Conservation (phyloP, 148 eudicot species). For the Polygonum maritimum region DNA sequence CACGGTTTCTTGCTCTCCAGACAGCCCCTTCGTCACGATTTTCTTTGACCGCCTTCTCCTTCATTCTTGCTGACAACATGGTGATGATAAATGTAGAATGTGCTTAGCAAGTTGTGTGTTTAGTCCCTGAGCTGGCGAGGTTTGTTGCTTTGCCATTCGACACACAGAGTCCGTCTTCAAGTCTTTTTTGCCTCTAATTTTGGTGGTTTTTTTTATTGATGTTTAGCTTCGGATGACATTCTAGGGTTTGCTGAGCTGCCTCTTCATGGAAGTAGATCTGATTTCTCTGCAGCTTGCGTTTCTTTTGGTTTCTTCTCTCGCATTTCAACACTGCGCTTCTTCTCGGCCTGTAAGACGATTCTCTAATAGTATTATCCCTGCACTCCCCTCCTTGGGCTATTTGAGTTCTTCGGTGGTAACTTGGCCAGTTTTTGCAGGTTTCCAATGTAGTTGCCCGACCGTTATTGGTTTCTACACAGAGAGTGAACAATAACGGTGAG, state of each 20-base stretch:
- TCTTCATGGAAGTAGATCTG: conserved; percentile 2
- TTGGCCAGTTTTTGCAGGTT: conserved; percentile 1
- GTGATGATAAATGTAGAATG: neutral
- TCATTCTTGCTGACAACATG: neutral
- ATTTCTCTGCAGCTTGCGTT: neutral
- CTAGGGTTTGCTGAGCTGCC: conserved; percentile 7
- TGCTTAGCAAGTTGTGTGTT: neutral
- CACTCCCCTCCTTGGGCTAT: neutral
- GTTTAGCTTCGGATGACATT: neutral
- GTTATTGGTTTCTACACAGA: neutral
- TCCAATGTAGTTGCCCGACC: neutral
- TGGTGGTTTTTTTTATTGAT: neutral
- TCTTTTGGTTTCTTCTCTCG: conserved; percentile 1
- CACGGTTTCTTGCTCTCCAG: neutral
- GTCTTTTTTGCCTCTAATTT: neutral
- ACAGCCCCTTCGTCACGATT: neutral
- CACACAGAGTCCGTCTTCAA: neutral
- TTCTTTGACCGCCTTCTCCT: neutral
- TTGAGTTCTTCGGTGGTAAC: neutral
- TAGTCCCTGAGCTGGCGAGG: neutral
- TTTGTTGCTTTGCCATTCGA: neutral
- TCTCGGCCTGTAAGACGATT: neutral
- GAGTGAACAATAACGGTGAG: neutral
- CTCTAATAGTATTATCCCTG: neutral
- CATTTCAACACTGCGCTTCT: conserved; percentile 1